These are phyloP conservation scores for Cadophora luteo-olivacea DNA, from an alignment of 2,329 filamentous ascomycete species.

Conservation along the genomic window DNA sequence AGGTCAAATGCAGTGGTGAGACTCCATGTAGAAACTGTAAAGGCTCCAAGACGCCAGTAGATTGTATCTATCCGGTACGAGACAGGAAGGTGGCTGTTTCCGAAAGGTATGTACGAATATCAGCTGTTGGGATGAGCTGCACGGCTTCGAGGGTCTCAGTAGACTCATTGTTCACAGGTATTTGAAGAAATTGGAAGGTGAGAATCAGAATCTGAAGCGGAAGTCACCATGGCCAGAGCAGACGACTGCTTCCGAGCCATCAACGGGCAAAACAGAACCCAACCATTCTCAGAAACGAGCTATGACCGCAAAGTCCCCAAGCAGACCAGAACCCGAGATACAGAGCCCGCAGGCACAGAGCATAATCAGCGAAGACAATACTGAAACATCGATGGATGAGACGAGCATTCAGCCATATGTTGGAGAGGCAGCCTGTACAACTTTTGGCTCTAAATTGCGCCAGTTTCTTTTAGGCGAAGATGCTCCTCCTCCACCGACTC, in stretches of 20 bases:
- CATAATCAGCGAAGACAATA: conserved; percentile 45
- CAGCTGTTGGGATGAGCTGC: neutral
- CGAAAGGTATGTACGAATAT: conserved; percentile 23
- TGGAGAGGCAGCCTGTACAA: conserved; percentile 49
- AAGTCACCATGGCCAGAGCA: conserved; percentile 13
- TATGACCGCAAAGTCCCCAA: conserved; percentile 28
- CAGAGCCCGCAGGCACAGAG: conserved; percentile 32
- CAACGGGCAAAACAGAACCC: conserved; percentile 9
- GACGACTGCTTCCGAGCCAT: neutral
- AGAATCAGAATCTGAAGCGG: conserved; percentile 21
- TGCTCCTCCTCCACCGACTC: conserved; percentile 43
- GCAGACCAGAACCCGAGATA: conserved; percentile 30
- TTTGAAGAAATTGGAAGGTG: conserved; percentile 44
- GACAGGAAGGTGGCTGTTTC: conserved; percentile 51
- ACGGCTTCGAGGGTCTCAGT: neutral
- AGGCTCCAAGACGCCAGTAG: conserved; percentile 46
- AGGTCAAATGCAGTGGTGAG: conserved; percentile 54
- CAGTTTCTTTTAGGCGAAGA: conserved; percentile 46
- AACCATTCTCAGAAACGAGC: conserved; percentile 24
- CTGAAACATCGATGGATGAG: conserved; percentile 42
- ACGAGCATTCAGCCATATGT: conserved; percentile 45
- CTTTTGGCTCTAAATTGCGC: conserved; percentile 49
- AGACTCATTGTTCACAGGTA: conserved; percentile 38
- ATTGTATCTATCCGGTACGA: conserved; percentile 50
- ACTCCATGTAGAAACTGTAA: conserved; percentile 51